Evolutionary conservation across 1,284 basidiomycete species (phyloP).

Genomic region (Grifola frondosa): DNA sequence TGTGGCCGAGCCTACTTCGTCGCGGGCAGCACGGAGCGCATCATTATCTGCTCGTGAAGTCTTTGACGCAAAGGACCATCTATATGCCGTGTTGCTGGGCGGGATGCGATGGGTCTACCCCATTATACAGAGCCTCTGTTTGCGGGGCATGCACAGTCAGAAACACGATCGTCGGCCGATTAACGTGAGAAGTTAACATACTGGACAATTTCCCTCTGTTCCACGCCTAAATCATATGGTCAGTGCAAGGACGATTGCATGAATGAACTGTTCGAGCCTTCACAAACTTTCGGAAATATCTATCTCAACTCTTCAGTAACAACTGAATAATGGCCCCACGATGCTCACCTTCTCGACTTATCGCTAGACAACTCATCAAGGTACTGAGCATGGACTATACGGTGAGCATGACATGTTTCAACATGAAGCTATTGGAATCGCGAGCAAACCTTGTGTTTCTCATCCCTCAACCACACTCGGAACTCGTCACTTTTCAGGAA

Average conservation of each 20-base stretch:
- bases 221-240: constrained; percentile 53
- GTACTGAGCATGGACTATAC: constrained; percentile 47
- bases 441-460: constrained; percentile 67
- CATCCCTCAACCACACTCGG: constrained; percentile 73
- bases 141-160: constrained; percentile 1
- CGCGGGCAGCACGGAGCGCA: constrained; percentile 56
- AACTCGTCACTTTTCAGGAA: constrained; percentile 79
- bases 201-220: constrained; percentile 70
- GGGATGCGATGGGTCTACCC: constrained; percentile 46
- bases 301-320: constrained; percentile 35
- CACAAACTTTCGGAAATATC: constrained; percentile 82
- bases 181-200: constrained; percentile 28
- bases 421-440: too few species aligned
- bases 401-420: too few species aligned
- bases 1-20: constrained; percentile 60
- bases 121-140: constrained; percentile 60
- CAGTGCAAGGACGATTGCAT: background rate
- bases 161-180: background rate
- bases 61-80: constrained; percentile 54
- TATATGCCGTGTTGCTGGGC: constrained; percentile 62
- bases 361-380: constrained; percentile 77
- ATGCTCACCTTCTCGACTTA: constrained; percentile 64
- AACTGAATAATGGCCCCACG: constrained; percentile 20
- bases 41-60: constrained; percentile 48
- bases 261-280: constrained; percentile 42